Base-by-base conservation (phyloP, 495 filamentous ascomycete species). In the Letharia lupina region DNA sequence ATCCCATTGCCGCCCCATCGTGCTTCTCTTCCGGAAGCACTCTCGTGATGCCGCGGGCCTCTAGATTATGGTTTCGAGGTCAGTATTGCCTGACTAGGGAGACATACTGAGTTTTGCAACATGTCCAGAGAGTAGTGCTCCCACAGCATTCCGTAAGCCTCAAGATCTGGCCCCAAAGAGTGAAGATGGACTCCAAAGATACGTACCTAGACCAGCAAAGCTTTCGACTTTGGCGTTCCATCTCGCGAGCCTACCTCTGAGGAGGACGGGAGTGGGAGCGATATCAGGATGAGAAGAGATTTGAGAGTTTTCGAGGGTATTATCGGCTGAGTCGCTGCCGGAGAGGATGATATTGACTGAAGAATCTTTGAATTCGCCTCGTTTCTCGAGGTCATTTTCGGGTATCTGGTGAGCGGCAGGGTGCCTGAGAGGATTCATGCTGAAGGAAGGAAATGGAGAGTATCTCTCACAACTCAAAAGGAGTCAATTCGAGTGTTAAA, bases 261-360 rank as follows among this genome's bases (percentile, higher is more conserved):
- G 61, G 18, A 68, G n/a, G 61, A 61, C 66, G 66, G 31, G 71
- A 67, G 60, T 72, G 69, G 66, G 73, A 74, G 65, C 72, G 70
- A 67, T 62, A 67, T 50, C 50, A 60, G 20, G 48, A 20, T 12
- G 20, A 10, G 37, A 18, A 35, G 52, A 56, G 13, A 15, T 16
- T 15, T 52, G 48, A 0, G 52, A 52, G 12, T 31, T 31, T 15
- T 31, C 23, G 10, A 18, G 23, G 13, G 11, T 56, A 4, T 35
- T 15, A 20, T 42, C 39, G 70, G 65, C 52, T 12, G 60, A 39
- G 60, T 68, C 68, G 61, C 39, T 64, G 44, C 61, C 61, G 60
- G 52, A 33, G 42, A 45, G 41, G 2, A 23, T 61, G 42, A 62
- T 39, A 60, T 64, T 56, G 44, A 67, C 33, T 2, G 61, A 41